Base-by-base conservation (phyloP, 306 rosid genomes). In the Cucumis hystrix region DNA sequence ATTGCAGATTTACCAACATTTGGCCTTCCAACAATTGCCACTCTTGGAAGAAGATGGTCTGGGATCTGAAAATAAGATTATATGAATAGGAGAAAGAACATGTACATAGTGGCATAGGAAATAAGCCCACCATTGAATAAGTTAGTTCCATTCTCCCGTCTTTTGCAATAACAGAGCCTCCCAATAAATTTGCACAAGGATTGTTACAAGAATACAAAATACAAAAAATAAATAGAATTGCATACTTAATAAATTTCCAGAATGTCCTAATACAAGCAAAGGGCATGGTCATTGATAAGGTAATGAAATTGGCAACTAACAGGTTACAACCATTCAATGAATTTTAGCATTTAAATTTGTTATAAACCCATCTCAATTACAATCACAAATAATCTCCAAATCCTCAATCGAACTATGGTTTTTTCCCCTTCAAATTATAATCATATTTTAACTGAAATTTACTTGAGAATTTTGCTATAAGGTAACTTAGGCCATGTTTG, bases 21-120 rank as follows among this genome's bases (percentile, higher is more conserved):
- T n/a, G 98, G 98, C 82, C 97, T 89, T 82, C 98, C 98, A 79
- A 94, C 88, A 76, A 95, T 90, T 76, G 97, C 92, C 80, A 94
- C 88, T 81, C 80, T 89, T 16, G 93, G 93, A 77, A 94, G 98
- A 84, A 90, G 93, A 78, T 83, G 83, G 81, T 94, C 96, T 28
- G 97, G 98, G 82, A 95, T 85, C 97, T 90, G 93, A 78, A 78
- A 77, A 69, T 81, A 78, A 85, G 82, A 70, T 70, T 57, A 12
- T 15, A 56, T 74, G 47, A 79, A 64, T 61, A 40, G 73, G 54
- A 6, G 8, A 10, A 47, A 25, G 2, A 23, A 47, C 23, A 47
- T 13, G 35, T 47, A 47, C 8, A 70, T 51, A 15, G 76, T 71
- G 76, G 41, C 77, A 86, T 55, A 87, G 81, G 62, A 72, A 54